A percentile compares a stretch with the other conserved stretches of the same genome.
Conservation (phyloP, 2,329 filamentous ascomycete genomes). For the Venturia oleaginea region DNA sequence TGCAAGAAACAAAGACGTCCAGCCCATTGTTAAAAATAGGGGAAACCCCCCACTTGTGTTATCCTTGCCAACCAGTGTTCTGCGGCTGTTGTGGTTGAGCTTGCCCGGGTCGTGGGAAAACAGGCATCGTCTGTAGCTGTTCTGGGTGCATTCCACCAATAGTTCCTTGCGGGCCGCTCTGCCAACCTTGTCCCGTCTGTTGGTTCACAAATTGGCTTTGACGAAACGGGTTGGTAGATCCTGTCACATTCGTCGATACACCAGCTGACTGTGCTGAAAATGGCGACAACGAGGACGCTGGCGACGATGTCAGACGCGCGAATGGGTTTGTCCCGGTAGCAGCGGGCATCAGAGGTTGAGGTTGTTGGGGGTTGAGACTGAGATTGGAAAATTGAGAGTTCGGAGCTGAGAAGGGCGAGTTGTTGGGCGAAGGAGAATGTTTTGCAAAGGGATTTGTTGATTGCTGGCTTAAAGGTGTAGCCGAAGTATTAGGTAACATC, state of each 20-base stretch:
- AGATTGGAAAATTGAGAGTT: constrained; percentile 7
- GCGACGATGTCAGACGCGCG: constrained; percentile 41
- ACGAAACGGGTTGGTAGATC: constrained; percentile 89
- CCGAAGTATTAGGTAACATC: constrained; percentile 50
- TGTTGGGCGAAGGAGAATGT: constrained; percentile 21
- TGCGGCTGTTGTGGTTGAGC: neutral
- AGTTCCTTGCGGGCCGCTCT: constrained; percentile 64
- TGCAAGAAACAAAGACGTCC: neutral
- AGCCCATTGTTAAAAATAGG: neutral
- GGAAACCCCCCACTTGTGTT: neutral
- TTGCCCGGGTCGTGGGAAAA: constrained; percentile 73
- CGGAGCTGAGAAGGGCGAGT: constrained; percentile 10
- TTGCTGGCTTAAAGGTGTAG: constrained; percentile 46
- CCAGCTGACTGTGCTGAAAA: constrained; percentile 23
- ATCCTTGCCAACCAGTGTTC: constrained; percentile 10
- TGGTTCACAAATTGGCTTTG: constrained; percentile 88
- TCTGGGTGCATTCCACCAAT: constrained; percentile 68
- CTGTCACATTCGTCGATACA: constrained; percentile 68
- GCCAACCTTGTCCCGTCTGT: constrained; percentile 80
- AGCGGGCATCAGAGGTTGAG: constrained; percentile 43
- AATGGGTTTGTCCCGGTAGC: constrained; percentile 68
- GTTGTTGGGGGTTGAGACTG: constrained; percentile 20
- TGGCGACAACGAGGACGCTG: constrained; percentile 22
- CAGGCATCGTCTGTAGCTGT: constrained; percentile 65
- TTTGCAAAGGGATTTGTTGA: constrained; percentile 86